These are phyloP conservation scores for Sporisorium reilianum DNA, from an alignment of 1,284 basidiomycete species.

Conservation along the genomic window DNA sequence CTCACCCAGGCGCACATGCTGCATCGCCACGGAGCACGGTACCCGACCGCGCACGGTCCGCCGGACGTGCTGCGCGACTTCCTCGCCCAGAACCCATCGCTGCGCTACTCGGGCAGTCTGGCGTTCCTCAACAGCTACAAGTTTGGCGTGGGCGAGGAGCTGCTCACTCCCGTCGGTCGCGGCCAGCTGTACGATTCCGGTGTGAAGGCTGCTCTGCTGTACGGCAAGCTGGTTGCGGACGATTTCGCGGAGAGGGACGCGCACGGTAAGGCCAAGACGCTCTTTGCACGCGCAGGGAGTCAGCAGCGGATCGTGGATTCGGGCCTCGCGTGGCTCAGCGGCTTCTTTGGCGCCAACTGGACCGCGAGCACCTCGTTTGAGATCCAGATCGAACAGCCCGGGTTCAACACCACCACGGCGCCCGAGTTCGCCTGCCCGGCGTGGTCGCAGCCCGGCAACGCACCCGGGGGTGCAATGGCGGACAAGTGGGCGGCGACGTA, in stretches of 20 bases:
- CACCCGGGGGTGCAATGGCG: conserved; percentile 27
- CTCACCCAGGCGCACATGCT: conserved; percentile 65
- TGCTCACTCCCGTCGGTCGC: conserved; percentile 64
- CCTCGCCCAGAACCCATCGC: conserved; percentile 23
- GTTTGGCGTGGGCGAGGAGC: conserved; percentile 61
- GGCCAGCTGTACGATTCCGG: conserved; percentile 61
- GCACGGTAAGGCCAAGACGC: conserved; percentile 31
- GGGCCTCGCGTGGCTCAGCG: conserved; percentile 57
- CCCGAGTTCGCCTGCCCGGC: conserved; percentile 62
- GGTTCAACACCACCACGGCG: conserved; percentile 66
- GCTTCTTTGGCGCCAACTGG: conserved; percentile 56
- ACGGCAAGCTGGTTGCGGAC: conserved; percentile 39
- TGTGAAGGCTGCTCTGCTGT: conserved; percentile 56
- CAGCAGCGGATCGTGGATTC: conserved; percentile 67
- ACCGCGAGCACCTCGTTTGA: conserved; percentile 51
- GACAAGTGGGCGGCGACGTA: conserved; percentile 60
- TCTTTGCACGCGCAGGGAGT: conserved; percentile 64
- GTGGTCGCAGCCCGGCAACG: conserved; percentile 17
- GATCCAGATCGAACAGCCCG: conserved; percentile 63
- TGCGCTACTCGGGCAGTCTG: conserved; percentile 53
- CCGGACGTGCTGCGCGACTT: conserved; percentile 41
- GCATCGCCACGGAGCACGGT: conserved; percentile 65
- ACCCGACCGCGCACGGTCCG: conserved; percentile 54
- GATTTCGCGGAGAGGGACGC: conserved; percentile 33
- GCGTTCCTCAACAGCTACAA: conserved; percentile 60